Percentiles rank a stretch among this genome's conserved stretches.
phyloP scores from a whole-genome alignment of 1,139 yeast genomes.

The Yamadazyma triangularis region DNA sequence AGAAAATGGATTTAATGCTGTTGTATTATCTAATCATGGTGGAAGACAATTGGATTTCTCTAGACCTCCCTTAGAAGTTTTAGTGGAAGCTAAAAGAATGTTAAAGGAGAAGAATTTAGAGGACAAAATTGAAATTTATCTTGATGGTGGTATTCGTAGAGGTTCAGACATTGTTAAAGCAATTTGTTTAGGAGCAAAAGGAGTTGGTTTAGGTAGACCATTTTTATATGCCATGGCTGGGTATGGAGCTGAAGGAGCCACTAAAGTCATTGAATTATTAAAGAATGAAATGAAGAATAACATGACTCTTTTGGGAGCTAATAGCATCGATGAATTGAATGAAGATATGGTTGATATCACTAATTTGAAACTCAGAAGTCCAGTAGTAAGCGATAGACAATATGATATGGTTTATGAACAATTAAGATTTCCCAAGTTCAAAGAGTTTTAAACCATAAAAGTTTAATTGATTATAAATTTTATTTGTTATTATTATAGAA shows the following conservation, averaged over 20 bases:
- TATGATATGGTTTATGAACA: not conserved
- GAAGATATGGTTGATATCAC: slow-evolving; percentile 3
- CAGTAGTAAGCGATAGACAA: slow-evolving; percentile 34
- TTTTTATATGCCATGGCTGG: slow-evolving; percentile 18
- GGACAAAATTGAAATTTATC: slow-evolving; percentile 30
- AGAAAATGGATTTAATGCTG: slow-evolving; percentile 41
- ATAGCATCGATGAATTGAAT: slow-evolving; percentile 6
- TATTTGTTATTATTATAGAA: no score
- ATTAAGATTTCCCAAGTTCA: not conserved
- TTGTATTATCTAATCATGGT: slow-evolving; percentile 50
- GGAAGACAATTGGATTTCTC: slow-evolving; percentile 50
- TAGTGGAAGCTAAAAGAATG: slow-evolving; percentile 39
- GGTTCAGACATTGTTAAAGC: slow-evolving; percentile 48
- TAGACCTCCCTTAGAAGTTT: slow-evolving; percentile 42
- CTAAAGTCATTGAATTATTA: slow-evolving; percentile 3
- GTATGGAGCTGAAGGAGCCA: slow-evolving; percentile 19
- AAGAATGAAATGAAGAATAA: slow-evolving; percentile 5
- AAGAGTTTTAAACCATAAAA: not conserved
- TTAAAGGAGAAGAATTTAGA: slow-evolving; percentile 25
- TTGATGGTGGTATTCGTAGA: slow-evolving; percentile 49
- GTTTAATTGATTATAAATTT: no score
- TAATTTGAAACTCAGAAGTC: slow-evolving; percentile 3
- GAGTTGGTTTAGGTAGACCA: slow-evolving; percentile 42
- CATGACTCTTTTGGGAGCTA: slow-evolving; percentile 8
- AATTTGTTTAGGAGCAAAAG: slow-evolving; percentile 46